These are phyloP conservation scores for Chaetomiaceae sp. DNA, from an alignment of 2,329 filamentous ascomycete genomes.

Conservation along the genomic window DNA sequence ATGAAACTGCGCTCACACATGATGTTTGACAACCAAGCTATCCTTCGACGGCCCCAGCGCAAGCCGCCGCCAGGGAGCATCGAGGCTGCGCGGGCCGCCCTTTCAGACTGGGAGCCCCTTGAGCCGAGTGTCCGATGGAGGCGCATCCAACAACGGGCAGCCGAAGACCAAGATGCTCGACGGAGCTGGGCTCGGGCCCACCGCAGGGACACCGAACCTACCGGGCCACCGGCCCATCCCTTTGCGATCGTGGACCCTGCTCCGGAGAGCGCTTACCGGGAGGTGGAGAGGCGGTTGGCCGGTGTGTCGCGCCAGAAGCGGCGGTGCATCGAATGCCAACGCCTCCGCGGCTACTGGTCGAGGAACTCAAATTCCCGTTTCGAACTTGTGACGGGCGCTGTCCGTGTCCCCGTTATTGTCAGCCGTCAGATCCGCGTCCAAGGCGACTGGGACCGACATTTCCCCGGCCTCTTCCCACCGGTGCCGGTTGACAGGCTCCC, in stretches of 20 bases:
- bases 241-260: background rate
- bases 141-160: constrained; percentile 3
- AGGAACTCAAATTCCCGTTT: background rate
- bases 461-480: constrained; percentile 6
- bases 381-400: too few relatives aligned
- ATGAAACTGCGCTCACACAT: constrained; percentile 19
- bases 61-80: constrained; percentile 17
- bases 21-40: constrained; percentile 21
- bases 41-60: constrained; percentile 13
- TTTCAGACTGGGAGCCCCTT: constrained; percentile 19
- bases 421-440: background rate
- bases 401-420: background rate
- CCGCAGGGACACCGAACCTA: too few relatives aligned
- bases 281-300: background rate
- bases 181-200: background rate
- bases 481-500: background rate
- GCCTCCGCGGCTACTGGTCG: background rate
- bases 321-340: constrained; percentile 14
- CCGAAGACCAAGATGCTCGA: background rate
- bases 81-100: constrained; percentile 6
- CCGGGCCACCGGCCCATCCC: background rate
- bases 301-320: constrained; percentile 14
- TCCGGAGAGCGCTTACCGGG: background rate
- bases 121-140: constrained; percentile 1
- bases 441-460: background rate